Percentiles rank a stretch among this genome's conserved stretches.
phyloP scores from a whole-genome alignment of 2,329 filamentous ascomycete species.

The Cladosporium cucumerinum region DNA sequence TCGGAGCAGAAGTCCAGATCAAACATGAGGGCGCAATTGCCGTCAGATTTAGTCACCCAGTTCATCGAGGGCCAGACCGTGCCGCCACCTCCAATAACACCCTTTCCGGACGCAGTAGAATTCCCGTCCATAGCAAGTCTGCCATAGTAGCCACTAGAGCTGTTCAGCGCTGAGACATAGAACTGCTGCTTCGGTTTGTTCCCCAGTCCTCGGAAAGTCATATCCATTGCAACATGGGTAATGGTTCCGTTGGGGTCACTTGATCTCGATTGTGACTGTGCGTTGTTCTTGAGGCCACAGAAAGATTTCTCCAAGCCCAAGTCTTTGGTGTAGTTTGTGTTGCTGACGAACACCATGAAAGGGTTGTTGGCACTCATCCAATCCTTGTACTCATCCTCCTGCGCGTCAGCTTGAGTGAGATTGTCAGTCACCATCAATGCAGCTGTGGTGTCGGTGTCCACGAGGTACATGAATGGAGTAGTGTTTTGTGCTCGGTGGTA shows the following conservation, averaged over 20 bases:
- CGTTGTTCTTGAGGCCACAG: constrained; percentile 71
- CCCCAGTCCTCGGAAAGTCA: constrained; percentile 66
- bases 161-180: constrained; percentile 71
- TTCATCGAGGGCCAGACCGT: constrained; percentile 66
- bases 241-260: constrained; percentile 47
- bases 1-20: constrained; percentile 86
- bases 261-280: constrained; percentile 57
- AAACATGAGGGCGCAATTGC: constrained; percentile 81
- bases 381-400: constrained; percentile 48
- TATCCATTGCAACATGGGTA: constrained; percentile 47
- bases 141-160: constrained; percentile 67
- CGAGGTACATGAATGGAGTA: constrained; percentile 64
- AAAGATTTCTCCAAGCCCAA: constrained; percentile 73
- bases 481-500: constrained; percentile 65
- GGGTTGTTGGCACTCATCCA: constrained; percentile 57
- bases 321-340: constrained; percentile 57
- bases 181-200: constrained; percentile 82
- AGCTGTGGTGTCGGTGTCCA: constrained; percentile 79
- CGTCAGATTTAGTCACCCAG: constrained; percentile 78
- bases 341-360: constrained; percentile 75
- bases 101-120: constrained; percentile 52
- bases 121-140: constrained; percentile 64
- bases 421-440: constrained; percentile 77
- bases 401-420: constrained; percentile 53
- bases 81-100: constrained; percentile 67